Base-by-base conservation (phyloP, 331 rosid genomes). In the Pyrus hybrid region DNA sequence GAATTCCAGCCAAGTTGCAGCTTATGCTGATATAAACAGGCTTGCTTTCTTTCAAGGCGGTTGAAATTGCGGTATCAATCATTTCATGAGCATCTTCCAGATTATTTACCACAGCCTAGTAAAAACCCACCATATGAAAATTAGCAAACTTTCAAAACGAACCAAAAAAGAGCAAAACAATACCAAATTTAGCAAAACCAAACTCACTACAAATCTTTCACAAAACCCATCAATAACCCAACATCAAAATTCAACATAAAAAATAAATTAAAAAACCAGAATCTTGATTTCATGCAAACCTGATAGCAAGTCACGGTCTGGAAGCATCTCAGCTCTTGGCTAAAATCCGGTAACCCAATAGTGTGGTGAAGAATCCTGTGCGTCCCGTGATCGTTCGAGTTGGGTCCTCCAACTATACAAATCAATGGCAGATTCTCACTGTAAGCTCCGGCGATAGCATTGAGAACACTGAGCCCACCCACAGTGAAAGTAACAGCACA, bases 401-500 rank as follows among this genome's bases (percentile, higher is more conserved):
- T 95, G 14, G 99, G 99, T 1, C 99, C 99, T 0, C 99, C 97
- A 0, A 88, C 99, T 7, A 95, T 80, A 54, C 99, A 95, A 77
- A 95, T 86, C 13, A 95, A 57, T 1, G 99, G 97, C 68, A 95
- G 67, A 29, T 90, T 90, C 88, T 95, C 99, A 72, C 99, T 95
- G 78, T 84, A 89, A 11, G 99, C 99, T 0, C 99, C 99, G 6
- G 99, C 99, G 3, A 95, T 87, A 7, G 97, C 97, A 72, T 95
- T 95, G 25, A 95, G 75, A 7, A 90, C 89, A 53, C 97, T 92
- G 6, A 95, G 92, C 0, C 99, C 99, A 0, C 99, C 99, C 0
- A 95, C 99, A 0, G 89, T 81, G 85, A 95, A 95, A 0, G 99
- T 95, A 5, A 95, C 99, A 0, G 84, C 99, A n/a, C 99, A 95